phyloP scores from a whole-genome alignment of 768 basidiomycete species.

The Tephrocybe sp. region DNA sequence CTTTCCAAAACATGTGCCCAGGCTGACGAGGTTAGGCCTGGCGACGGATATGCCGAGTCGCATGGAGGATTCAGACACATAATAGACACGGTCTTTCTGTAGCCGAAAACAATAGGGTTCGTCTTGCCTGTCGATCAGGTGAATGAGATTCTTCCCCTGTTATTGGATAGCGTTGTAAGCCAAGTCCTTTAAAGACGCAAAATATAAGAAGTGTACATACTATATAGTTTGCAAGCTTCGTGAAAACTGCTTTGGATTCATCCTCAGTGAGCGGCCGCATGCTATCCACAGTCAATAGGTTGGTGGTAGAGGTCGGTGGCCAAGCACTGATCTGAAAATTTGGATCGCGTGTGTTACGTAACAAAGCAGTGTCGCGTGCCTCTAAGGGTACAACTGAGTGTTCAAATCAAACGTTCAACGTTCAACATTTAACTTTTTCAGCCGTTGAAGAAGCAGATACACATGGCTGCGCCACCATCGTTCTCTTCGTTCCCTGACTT shows the following conservation, averaged over 20 bases:
- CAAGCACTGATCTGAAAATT: conserved; percentile 8
- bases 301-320: conserved; percentile 1
- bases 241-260: conserved; percentile 94
- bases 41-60: conserved; percentile 91
- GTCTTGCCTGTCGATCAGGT: conserved; percentile 92
- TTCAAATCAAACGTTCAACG: no score
- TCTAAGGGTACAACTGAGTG: neutral
- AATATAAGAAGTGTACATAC: conserved; percentile 46
- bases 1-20: conserved; percentile 97
- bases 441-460: no score
- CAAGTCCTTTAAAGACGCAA: no score
- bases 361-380: conserved; percentile 1
- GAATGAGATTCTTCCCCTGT: conserved; percentile 94
- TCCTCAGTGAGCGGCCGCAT: conserved; percentile 98
- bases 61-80: conserved; percentile 95
- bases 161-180: no score
- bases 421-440: no score
- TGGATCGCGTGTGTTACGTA: conserved; percentile 13
- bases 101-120: conserved; percentile 95
- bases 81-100: conserved; percentile 93
- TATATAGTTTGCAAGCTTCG: conserved; percentile 97
- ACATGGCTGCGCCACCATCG: conserved; percentile 59
- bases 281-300: conserved; percentile 10
- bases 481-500: conserved; percentile 72
- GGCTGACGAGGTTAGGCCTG: conserved; percentile 85